Evolutionary conservation across 169 alveolate genomes (phyloP), one percentile per base, ranked within the genome.

Genomic region (Cryptosporidium tyzzeri): DNA sequence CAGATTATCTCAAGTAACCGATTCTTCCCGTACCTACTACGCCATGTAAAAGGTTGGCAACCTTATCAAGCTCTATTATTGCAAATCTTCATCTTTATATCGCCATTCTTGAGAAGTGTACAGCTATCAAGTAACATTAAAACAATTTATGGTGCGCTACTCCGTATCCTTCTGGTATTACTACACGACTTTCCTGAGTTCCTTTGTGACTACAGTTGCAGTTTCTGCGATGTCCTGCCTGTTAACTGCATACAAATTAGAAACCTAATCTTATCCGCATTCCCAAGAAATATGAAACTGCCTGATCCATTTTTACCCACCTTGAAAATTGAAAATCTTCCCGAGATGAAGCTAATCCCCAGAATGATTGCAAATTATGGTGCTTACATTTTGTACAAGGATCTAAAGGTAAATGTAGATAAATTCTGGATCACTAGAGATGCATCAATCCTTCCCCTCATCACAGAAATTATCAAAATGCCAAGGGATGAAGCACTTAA

Each of bases 131-230:
- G 69, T 44, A 53, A 39, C 50, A 74, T 58, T 86, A 73, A 69
- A 67, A 23, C 85, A 71, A 92, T 55, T 50, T 86, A 93, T 84
- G 96, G 92, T 68, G 96, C 94, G 29, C 89, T 96, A 39, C 92
- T 97, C 14, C 94, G 98, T 84, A 92, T 97, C 59, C 93, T 97
- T 41, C 92, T 97, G 85, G 95, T 96, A 59, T 86, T 96, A 84
- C 92, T 96, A 75, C 97, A 97, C 93, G 99, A 98, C 86, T 97
- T 94, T 91, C 99, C 99, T 16, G 99, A 98, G 80, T 97, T 98
- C 91, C 92, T 97, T 18, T 95, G 98, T 62, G 96, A 95, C 58
- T 97, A 95, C 93, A 94, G 97, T 91, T 94, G 94, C 85, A 93
- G 95, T 85, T 94, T 97, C 85, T 94, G 98, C 87, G 95, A 96